Evolutionary conservation across 176 grass and related monocot genomes (phyloP).

Genomic region (Zoysia japonica): DNA sequence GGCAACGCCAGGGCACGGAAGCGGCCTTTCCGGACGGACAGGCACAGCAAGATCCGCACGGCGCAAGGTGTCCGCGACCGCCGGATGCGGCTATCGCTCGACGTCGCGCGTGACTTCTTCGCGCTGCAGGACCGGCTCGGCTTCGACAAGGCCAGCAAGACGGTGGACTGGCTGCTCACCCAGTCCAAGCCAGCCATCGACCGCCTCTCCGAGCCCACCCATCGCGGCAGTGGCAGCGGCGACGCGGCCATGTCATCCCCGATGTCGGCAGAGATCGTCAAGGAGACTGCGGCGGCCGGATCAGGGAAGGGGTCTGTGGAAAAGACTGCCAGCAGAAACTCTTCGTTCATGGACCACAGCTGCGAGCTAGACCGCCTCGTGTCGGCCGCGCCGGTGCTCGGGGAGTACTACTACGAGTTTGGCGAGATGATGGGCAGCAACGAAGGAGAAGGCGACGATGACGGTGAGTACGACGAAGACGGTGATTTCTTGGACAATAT

Average conservation of each 20-base stretch:
- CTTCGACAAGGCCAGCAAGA: conserved; percentile 96
- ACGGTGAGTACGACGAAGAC: conserved; percentile 58
- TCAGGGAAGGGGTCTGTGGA: conserved; percentile 34
- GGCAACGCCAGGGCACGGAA: conserved; percentile 46
- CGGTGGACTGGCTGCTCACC: conserved; percentile 86
- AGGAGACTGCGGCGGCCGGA: neutral
- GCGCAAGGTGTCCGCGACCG: conserved; percentile 82
- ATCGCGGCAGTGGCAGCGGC: neutral
- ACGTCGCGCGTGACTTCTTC: conserved; percentile 82
- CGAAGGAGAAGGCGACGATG: conserved; percentile 49
- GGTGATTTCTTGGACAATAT: conserved; percentile 63
- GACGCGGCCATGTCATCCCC: conserved; percentile 12
- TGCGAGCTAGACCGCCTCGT: conserved; percentile 39
- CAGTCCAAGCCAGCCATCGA: conserved; percentile 79
- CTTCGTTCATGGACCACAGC: conserved; percentile 35
- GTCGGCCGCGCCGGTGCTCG: conserved; percentile 1
- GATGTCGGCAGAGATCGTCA: conserved; percentile 1
- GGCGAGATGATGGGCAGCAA: conserved; percentile 54
- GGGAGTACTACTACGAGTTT: conserved; percentile 59
- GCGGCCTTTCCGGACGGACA: conserved; percentile 60
- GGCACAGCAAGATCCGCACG: conserved; percentile 95
- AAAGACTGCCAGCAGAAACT: conserved; percentile 45
- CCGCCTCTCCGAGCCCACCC: conserved; percentile 34
- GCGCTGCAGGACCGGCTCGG: conserved; percentile 83
- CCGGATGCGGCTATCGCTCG: conserved; percentile 83